These are phyloP conservation scores for Coniophora puteana DNA, from an alignment of 1,284 basidiomycete genomes.

Conservation along the genomic window DNA sequence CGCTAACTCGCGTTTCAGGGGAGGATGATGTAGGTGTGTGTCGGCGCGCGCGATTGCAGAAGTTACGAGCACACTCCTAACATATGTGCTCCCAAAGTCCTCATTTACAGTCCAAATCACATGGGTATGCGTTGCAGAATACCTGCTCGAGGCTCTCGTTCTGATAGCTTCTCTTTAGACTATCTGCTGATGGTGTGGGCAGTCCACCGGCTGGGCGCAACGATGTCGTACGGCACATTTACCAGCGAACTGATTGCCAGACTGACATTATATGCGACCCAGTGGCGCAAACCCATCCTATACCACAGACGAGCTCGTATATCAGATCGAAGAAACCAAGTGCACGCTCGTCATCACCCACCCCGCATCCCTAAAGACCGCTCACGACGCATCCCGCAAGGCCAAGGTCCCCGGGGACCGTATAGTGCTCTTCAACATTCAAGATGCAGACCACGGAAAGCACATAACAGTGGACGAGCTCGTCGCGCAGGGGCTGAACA, in stretches of 20 bases:
- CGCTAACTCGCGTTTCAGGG: conserved; percentile 22
- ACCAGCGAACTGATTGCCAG: background rate
- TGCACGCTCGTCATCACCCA: conserved; percentile 44
- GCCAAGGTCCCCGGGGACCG: conserved; percentile 50
- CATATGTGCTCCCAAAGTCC: conserved; percentile 39
- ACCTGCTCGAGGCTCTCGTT: conserved; percentile 2
- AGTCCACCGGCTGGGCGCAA: conserved; percentile 65
- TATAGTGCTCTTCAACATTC: conserved; percentile 50
- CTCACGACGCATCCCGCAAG: conserved; percentile 42
- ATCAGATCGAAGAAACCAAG: conserved; percentile 43
- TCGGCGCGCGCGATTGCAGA: too few species aligned
- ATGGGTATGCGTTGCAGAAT: conserved; percentile 37
- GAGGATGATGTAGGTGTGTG: conserved; percentile 37
- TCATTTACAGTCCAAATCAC: conserved; percentile 67
- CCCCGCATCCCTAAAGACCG: conserved; percentile 39
- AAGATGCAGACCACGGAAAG: conserved; percentile 12
- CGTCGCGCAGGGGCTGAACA: conserved; percentile 48
- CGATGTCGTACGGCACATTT: conserved; percentile 49
- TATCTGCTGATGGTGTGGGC: conserved; percentile 77
- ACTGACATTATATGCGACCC: conserved; percentile 4
- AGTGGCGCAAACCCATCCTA: conserved; percentile 58
- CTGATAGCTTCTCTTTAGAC: conserved; percentile 37
- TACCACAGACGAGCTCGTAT: conserved; percentile 47
- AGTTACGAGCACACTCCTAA: background rate
- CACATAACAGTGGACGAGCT: conserved; percentile 48